Evolutionary conservation across 192 early-diverging fungal genomes (phyloP).

Genomic region (Backusella macrospora): DNA sequence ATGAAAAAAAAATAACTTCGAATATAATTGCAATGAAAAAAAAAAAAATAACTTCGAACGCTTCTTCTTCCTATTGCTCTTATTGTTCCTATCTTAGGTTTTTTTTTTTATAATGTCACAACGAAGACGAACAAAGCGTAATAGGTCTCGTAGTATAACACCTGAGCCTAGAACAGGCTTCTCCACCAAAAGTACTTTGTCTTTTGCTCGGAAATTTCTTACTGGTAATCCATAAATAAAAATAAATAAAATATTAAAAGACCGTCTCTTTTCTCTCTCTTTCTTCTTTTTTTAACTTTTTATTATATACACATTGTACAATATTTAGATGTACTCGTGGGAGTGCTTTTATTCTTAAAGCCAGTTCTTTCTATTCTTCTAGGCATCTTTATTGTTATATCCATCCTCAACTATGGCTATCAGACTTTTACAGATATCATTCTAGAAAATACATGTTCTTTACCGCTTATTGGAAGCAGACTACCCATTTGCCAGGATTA

Average conservation of each 20-base stretch:
- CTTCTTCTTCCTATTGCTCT: too few species aligned
- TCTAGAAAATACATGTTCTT: background rate
- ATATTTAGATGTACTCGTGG: background rate
- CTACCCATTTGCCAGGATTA: slow-evolving; percentile 2
- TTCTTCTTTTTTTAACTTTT: background rate
- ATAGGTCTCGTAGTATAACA: background rate
- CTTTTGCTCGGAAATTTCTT: background rate
- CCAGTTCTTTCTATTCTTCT: slow-evolving; percentile 6
- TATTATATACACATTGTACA: background rate
- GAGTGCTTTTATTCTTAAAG: background rate
- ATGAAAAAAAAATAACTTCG: too few species aligned
- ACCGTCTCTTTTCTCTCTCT: background rate
- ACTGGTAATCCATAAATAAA: background rate
- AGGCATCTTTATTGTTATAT: background rate
- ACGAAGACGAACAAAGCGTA: background rate
- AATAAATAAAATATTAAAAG: background rate
- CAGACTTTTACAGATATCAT: background rate
- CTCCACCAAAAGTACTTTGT: background rate
- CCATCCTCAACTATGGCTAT: background rate
- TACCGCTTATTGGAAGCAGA: background rate
- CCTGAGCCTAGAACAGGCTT: background rate
- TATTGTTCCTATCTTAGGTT: too few species aligned
- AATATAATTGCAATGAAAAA: too few species aligned
- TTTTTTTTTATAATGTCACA: background rate
- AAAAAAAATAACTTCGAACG: too few species aligned